Conservation (phyloP, 768 basidiomycete genomes). For the Pleurotus giganteus region DNA sequence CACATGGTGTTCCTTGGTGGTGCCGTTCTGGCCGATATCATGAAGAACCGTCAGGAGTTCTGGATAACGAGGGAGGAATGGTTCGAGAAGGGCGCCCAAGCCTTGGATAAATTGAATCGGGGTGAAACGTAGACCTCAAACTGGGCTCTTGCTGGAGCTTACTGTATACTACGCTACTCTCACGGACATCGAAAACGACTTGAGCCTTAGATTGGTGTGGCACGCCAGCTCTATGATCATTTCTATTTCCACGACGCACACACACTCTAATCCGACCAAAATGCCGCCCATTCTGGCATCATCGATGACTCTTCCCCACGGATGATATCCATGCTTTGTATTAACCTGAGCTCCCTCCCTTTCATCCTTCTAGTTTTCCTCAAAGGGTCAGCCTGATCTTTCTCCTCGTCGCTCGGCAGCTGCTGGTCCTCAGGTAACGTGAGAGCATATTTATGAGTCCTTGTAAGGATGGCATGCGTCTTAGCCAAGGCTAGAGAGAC, state of each 20-base stretch:
- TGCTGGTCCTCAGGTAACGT: conserved; percentile 59
- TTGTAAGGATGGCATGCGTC: conserved; percentile 67
- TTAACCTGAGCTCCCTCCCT: conserved; percentile 78
- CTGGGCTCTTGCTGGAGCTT: background rate
- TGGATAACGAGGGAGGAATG: conserved; percentile 95
- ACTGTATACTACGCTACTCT: background rate
- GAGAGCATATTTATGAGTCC: conserved; percentile 59
- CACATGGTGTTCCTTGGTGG: conserved; percentile 99
- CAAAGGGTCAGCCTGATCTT: conserved; percentile 61
- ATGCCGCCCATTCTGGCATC: conserved; percentile 38
- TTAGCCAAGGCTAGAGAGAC: conserved; percentile 67
- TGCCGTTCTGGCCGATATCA: conserved; percentile 97
- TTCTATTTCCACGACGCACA: background rate
- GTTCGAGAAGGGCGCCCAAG: conserved; percentile 83
- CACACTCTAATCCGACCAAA: conserved; percentile 33
- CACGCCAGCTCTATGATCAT: background rate
- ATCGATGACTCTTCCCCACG: conserved; percentile 39
- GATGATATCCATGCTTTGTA: conserved; percentile 75
- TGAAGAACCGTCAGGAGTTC: conserved; percentile 93
- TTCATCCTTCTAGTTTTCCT: conserved; percentile 74
- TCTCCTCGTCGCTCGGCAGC: conserved; percentile 71
- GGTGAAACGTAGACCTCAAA: conserved; percentile 35
- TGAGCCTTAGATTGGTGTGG: no score
- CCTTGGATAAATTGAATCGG: conserved; percentile 85
- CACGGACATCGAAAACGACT: background rate